Percentiles rank a stretch among this genome's conserved stretches.
phyloP scores from a whole-genome alignment of 768 basidiomycete species.

The Multifurca ochricompacta region DNA sequence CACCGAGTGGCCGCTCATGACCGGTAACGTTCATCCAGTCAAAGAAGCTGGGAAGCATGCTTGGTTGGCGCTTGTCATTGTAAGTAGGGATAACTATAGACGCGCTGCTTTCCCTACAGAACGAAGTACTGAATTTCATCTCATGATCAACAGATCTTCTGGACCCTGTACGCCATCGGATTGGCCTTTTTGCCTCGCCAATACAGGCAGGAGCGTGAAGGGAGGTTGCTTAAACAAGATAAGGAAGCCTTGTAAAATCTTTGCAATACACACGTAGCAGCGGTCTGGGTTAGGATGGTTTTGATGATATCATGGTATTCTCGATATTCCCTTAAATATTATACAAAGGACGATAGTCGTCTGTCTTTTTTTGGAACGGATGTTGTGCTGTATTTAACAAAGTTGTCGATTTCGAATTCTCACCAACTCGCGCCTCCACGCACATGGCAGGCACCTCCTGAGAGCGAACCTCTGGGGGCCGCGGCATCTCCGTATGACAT shows the following conservation, averaged over 20 bases:
- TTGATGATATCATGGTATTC: background rate
- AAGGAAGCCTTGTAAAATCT: background rate
- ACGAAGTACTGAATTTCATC: background rate
- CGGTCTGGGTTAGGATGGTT: background rate
- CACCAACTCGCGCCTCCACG: too few species aligned
- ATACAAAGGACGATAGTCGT: too few species aligned
- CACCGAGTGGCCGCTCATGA: constrained; percentile 18
- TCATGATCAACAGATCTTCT: constrained; percentile 10
- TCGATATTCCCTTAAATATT: background rate
- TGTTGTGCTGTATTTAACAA: background rate
- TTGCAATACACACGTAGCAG: background rate
- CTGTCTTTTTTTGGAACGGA: background rate
- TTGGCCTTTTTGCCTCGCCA: constrained; percentile 10
- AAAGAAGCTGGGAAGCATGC: constrained; percentile 4
- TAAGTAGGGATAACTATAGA: background rate
- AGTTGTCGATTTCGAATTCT: too few species aligned
- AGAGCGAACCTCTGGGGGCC: too few species aligned
- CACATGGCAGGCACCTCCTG: too few species aligned
- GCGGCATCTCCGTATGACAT: too few species aligned
- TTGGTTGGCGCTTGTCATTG: constrained; percentile 15
- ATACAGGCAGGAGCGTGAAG: constrained; percentile 9
- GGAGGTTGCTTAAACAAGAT: constrained; percentile 1
- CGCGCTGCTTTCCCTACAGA: background rate
- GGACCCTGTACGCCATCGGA: constrained; percentile 8
- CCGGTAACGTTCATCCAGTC: constrained; percentile 10